Conservation (phyloP, 2,329 filamentous ascomycete species). For the Penicillium glabrum region DNA sequence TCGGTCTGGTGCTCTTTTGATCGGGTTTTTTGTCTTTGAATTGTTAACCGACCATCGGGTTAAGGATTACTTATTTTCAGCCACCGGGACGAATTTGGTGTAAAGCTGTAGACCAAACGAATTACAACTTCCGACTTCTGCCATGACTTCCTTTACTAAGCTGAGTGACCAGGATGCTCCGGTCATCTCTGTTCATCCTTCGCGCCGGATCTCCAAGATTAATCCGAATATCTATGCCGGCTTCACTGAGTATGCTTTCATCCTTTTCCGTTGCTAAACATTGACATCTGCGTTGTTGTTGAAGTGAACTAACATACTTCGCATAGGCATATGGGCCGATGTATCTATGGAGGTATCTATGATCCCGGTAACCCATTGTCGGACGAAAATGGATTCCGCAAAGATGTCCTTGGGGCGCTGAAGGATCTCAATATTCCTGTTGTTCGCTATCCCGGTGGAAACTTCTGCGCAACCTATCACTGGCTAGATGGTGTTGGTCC, state of each 20-base stretch:
- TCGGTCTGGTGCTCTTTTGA: neutral
- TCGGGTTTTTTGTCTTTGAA: neutral
- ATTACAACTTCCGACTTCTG: conserved; percentile 4
- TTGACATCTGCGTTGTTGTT: neutral
- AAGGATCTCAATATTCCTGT: conserved; percentile 74
- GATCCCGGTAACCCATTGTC: conserved; percentile 73
- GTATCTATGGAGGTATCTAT: conserved; percentile 84
- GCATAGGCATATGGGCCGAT: conserved; percentile 78
- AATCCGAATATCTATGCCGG: conserved; percentile 80
- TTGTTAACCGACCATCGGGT: neutral
- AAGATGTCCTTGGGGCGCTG: conserved; percentile 72
- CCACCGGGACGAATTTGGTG: neutral
- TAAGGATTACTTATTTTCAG: conserved; percentile 3
- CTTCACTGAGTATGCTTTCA: conserved; percentile 66
- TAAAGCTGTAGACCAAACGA: neutral
- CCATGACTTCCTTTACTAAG: conserved; percentile 73
- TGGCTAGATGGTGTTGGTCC: conserved; percentile 82
- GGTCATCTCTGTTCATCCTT: conserved; percentile 65
- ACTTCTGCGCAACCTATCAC: conserved; percentile 82
- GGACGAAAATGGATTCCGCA: conserved; percentile 73
- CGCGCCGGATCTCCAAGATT: conserved; percentile 68
- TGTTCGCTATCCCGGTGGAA: conserved; percentile 78
- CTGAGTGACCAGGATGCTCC: conserved; percentile 61
- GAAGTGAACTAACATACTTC: conserved; percentile 12
- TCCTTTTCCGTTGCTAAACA: neutral